Evolutionary conservation across 2,329 filamentous ascomycete species (phyloP).

Genomic region (Mycosphaerella arachidis): DNA sequence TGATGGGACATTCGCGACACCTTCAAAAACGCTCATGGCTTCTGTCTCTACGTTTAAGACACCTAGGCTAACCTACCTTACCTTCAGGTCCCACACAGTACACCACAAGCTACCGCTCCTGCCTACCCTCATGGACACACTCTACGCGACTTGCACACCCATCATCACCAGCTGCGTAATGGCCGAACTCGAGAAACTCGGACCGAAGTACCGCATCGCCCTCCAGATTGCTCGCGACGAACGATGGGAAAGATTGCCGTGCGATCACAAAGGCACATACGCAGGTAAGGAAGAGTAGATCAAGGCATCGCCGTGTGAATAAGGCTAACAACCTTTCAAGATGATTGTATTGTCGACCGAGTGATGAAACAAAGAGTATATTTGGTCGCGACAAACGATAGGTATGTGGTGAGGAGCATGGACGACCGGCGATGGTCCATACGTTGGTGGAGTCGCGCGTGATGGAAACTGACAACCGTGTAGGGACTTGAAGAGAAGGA

Average conservation of each 20-base stretch:
- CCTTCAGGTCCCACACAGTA: slow-evolving; percentile 62
- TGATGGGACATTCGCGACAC: no score
- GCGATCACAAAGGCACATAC: slow-evolving; percentile 85
- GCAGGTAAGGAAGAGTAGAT: slow-evolving; percentile 37
- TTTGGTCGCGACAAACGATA: slow-evolving; percentile 57
- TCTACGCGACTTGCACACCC: slow-evolving; percentile 86
- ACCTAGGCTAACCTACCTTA: no score
- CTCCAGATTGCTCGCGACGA: slow-evolving; percentile 83
- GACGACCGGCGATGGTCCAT: slow-evolving; percentile 74
- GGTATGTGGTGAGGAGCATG: slow-evolving; percentile 72
- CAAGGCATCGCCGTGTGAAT: no score
- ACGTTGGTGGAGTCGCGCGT: slow-evolving; percentile 35
- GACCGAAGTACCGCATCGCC: slow-evolving; percentile 81
- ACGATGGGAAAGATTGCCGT: slow-evolving; percentile 77
- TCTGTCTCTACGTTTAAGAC: no score
- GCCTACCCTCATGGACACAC: slow-evolving; percentile 85
- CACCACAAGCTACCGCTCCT: slow-evolving; percentile 85
- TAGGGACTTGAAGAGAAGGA: slow-evolving; percentile 73
- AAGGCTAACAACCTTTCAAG: slow-evolving; percentile 31
- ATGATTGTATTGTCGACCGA: slow-evolving; percentile 63
- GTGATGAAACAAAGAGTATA: slow-evolving; percentile 47
- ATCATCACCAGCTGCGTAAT: slow-evolving; percentile 81
- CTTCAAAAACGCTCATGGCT: no score
- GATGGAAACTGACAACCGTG: background rate
- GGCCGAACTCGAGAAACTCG: slow-evolving; percentile 84